Evolutionary conservation across 129 eudicot species (phyloP), one percentile per base, ranked within the genome.

Genomic region (Chrysanthemum seticuspe): DNA sequence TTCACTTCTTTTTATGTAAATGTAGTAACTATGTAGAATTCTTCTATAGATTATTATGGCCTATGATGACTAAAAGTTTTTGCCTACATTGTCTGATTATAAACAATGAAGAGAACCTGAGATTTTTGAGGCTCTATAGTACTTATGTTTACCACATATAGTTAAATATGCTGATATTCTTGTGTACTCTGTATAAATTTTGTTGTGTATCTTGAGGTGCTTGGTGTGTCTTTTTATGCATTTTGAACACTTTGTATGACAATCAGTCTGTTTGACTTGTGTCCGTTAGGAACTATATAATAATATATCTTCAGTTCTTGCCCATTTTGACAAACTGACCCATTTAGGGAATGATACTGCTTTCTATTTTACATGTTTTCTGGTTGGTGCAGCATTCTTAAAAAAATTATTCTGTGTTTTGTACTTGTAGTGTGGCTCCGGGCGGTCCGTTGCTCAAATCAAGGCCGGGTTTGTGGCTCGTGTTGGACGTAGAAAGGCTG

Each of bases 1-100:
- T 36, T 36, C 44, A 36, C 44, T 36, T 34, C 44, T 36, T 36
- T 36, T 36, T 36, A 36, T 36, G 44, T 36, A 36, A 36, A 36
- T 36, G 44, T 36, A 36, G 40, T 34, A 34, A 34, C 2, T 36
- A 36, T 36, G 44, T 36, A 36, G 6, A 36, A 5, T 36, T 36
- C 1, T 36, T 5, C 44, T 36, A 36, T 6, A 36, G 44, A 6
- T 5, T 36, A 6, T 36, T 36, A 36, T 40, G 76, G 72, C 74
- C 81, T 64, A 58, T 75, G 81, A 75, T 70, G 84, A 64, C 48
- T 19, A 68, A 64, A 76, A 66, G 70, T 56, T 58, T 58, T 81
- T 71, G 81, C 84, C 78, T 47, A 81, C 74, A 70, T 81, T 81
- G 74, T 70, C 78, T 64, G 65, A 75, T 13, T 56, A 3, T 70